Evolutionary conservation across 2,329 filamentous ascomycete genomes (phyloP).

Genomic region (Xylaria sp.): DNA sequence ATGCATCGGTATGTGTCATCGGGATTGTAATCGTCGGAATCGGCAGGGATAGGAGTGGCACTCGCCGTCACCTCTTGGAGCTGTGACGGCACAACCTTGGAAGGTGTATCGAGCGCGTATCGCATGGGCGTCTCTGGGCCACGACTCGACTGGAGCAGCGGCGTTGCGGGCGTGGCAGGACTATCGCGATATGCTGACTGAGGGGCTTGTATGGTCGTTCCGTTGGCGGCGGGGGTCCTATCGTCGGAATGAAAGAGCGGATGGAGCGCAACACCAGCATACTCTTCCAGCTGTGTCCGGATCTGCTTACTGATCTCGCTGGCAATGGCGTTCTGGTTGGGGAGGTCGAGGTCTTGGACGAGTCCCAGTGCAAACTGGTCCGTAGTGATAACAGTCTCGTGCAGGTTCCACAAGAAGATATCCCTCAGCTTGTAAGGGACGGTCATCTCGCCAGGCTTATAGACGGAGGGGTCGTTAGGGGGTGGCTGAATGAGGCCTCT

Average conservation of each 20-base stretch:
- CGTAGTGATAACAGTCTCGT: conserved; percentile 92
- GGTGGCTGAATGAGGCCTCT: conserved; percentile 74
- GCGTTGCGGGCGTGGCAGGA: conserved; percentile 56
- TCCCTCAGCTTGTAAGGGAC: conserved; percentile 91
- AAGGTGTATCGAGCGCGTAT: conserved; percentile 63
- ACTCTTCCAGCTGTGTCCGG: conserved; percentile 93
- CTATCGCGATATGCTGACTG: conserved; percentile 49
- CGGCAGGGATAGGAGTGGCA: conserved; percentile 70
- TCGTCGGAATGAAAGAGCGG: conserved; percentile 80
- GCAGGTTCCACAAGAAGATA: conserved; percentile 97
- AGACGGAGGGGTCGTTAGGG: conserved; percentile 70
- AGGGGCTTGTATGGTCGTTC: conserved; percentile 30
- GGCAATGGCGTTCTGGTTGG: conserved; percentile 75
- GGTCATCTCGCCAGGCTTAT: conserved; percentile 80
- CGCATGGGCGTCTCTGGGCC: conserved; percentile 67
- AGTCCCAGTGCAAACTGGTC: conserved; percentile 94
- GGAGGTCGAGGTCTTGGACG: conserved; percentile 92
- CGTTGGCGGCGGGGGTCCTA: conserved; percentile 40
- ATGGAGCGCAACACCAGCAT: conserved; percentile 92
- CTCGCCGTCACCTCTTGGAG: conserved; percentile 72
- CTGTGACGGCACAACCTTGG: conserved; percentile 58
- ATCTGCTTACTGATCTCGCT: conserved; percentile 92
- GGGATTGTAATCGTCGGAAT: conserved; percentile 81
- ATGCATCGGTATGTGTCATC: conserved; percentile 96
- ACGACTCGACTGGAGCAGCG: conserved; percentile 53